Base-by-base conservation (phyloP, 2,329 filamentous ascomycete genomes). In the Alternaria incomplexa region DNA sequence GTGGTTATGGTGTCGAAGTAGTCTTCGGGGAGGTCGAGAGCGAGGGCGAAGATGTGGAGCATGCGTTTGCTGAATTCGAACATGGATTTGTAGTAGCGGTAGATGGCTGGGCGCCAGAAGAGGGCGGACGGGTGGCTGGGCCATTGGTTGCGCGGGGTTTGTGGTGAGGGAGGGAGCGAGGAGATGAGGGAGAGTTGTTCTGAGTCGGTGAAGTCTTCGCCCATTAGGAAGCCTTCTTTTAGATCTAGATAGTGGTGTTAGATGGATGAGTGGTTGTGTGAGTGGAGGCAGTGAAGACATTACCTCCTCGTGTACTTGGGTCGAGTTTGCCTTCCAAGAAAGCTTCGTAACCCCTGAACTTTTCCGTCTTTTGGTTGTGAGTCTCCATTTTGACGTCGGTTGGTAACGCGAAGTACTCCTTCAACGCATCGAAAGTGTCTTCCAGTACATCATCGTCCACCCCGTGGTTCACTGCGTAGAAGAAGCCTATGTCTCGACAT, bases 1-100 rank as follows among this genome's bases (percentile, higher is more conserved):
- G 75, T 76, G 62, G 81, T 79, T 11, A 79, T 72, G 36, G 68
- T 13, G 63, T 82, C 80, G 63, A 83, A 80, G 47, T 72, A 69
- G n/a, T 60, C 65, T 67, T 82, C 80, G 1, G 79, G 79, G 10
- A 81, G 68, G n/a, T 73, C 70, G 48, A 83, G 80, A 2, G 80
- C 80, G 15, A 83, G 73, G 2, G 81, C 81, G 60, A 76, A 77
- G 64, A 78, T 76, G 65, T 62, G 62, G 1, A 78, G 73, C 36
- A 83, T 76, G 62, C 66, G 73, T 40, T 70, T 72, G 64, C 70
- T 74, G 64, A 76, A 77, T 23, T 60, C 30, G 65, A 69, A 70
- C 71, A 77, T 74, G 61, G 73, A 67, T 47, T 62, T 72, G 68
- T 77, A 74, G 64, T 78, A 78, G 59, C 63, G 58, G 65, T 75